Conservation (phyloP, 768 basidiomycete genomes). For the Porphyrellus cyaneotinctus region DNA sequence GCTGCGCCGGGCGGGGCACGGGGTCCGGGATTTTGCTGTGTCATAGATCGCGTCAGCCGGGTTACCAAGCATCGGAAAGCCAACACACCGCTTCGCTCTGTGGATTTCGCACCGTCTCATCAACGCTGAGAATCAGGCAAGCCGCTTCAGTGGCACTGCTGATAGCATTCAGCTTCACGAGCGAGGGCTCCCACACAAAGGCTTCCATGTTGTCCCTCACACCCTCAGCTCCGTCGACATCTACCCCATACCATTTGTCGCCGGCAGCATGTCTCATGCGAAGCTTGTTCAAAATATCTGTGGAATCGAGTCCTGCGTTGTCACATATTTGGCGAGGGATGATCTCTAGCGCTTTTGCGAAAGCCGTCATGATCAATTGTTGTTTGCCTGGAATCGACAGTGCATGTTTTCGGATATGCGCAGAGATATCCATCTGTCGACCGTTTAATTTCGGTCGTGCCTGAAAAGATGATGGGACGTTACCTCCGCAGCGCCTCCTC, state of each 20-base stretch:
- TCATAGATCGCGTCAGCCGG: conserved; percentile 16
- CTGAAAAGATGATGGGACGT: conserved; percentile 11
- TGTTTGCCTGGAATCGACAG: conserved; percentile 93
- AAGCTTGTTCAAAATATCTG: conserved; percentile 94
- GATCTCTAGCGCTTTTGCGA: conserved; percentile 95
- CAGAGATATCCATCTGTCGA: conserved; percentile 92
- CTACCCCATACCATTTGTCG: conserved; percentile 89
- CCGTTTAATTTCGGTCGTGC: neutral
- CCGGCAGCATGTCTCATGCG: conserved; percentile 93
- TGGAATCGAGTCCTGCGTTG: conserved; percentile 96
- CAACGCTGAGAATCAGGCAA: conserved; percentile 91
- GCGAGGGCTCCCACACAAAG: conserved; percentile 97
- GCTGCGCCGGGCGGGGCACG: conserved; percentile 89
- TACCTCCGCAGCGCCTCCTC: conserved; percentile 96
- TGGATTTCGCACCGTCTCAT: conserved; percentile 95
- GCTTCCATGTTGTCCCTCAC: conserved; percentile 95
- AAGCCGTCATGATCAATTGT: conserved; percentile 90
- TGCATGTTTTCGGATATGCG: conserved; percentile 88
- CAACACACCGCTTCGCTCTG: conserved; percentile 83
- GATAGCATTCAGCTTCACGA: conserved; percentile 94
- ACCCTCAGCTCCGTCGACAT: conserved; percentile 84
- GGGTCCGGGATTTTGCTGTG: conserved; percentile 77
- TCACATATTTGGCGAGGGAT: conserved; percentile 99
- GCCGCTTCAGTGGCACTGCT: conserved; percentile 95
- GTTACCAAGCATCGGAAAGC: neutral